These are phyloP conservation scores for Aspergillus aculeatinus DNA, from an alignment of 2,329 filamentous ascomycete species.

Conservation along the genomic window DNA sequence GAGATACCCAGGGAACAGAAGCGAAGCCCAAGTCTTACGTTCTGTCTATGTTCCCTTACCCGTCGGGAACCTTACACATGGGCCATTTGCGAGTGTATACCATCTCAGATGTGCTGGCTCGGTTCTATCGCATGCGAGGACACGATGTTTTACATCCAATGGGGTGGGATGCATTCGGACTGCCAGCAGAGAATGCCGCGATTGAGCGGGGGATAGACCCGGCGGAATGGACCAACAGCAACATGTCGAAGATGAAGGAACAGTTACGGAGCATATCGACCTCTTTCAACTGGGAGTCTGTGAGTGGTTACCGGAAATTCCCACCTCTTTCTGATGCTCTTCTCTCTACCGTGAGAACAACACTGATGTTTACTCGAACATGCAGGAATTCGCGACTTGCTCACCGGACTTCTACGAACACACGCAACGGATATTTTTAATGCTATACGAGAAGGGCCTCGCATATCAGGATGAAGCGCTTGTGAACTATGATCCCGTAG, in stretches of 20 bases:
- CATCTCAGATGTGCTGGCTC: slow-evolving; percentile 80
- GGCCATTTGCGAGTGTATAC: slow-evolving; percentile 88
- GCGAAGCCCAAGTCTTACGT: slow-evolving; percentile 60
- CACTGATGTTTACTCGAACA: not conserved
- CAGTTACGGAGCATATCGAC: slow-evolving; percentile 78
- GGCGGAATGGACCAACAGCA: slow-evolving; percentile 73
- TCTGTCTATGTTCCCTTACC: slow-evolving; percentile 91
- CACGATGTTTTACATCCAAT: slow-evolving; percentile 80
- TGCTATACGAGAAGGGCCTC: slow-evolving; percentile 69
- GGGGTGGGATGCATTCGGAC: slow-evolving; percentile 90
- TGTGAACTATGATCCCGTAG: slow-evolving; percentile 88
- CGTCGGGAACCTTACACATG: slow-evolving; percentile 80
- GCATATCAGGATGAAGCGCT: slow-evolving; percentile 80
- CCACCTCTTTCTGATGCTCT: not conserved
- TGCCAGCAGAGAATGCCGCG: slow-evolving; percentile 88
- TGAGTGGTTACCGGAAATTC: slow-evolving; percentile 46
- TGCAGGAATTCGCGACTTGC: slow-evolving; percentile 78
- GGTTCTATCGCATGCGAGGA: slow-evolving; percentile 73
- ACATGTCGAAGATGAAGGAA: slow-evolving; percentile 81
- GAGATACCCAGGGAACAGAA: slow-evolving; percentile 11
- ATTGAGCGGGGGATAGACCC: slow-evolving; percentile 79
- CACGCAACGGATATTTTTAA: slow-evolving; percentile 80
- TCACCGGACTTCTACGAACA: slow-evolving; percentile 85
- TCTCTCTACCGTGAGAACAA: not conserved
- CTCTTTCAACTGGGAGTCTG: slow-evolving; percentile 78